Evolutionary conservation across 352 stramenopile species (phyloP).

Genomic region (Pythium sukuiense): DNA sequence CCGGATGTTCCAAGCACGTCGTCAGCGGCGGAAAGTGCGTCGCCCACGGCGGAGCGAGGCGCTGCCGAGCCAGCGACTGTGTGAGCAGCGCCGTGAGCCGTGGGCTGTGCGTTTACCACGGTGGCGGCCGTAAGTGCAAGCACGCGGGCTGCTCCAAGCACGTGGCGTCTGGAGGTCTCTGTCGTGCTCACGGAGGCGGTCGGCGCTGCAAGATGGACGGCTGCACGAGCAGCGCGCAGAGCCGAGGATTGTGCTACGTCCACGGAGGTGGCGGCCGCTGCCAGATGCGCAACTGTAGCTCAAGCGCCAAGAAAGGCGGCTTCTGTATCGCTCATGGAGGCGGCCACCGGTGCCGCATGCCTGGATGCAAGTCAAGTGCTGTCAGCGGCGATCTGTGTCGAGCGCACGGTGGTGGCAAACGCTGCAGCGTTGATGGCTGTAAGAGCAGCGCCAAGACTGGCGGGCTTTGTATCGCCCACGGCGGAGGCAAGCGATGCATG

Average conservation of each 20-base stretch:
- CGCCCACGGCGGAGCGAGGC: constrained; percentile 58
- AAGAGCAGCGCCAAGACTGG: constrained; percentile 84
- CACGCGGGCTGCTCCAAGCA: constrained; percentile 69
- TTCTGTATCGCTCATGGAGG: constrained; percentile 85
- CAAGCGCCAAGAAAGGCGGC: constrained; percentile 83
- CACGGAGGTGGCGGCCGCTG: constrained; percentile 79
- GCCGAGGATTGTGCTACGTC: constrained; percentile 80
- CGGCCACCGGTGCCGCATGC: constrained; percentile 75
- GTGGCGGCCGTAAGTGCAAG: constrained; percentile 72
- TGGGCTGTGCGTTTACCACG: constrained; percentile 67
- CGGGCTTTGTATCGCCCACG: constrained; percentile 79
- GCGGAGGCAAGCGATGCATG: constrained; percentile 80
- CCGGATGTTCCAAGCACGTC: constrained; percentile 64
- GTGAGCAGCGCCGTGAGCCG: constrained; percentile 52
- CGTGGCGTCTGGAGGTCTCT: constrained; percentile 76
- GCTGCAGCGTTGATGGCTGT: constrained; percentile 70
- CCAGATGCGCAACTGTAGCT: constrained; percentile 69
- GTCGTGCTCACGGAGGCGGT: constrained; percentile 75
- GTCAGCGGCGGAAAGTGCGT: constrained; percentile 66
- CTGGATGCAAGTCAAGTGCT: constrained; percentile 71
- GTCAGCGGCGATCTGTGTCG: constrained; percentile 80
- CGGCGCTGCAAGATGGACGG: constrained; percentile 76
- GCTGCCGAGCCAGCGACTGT: constrained; percentile 45
- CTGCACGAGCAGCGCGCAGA: constrained; percentile 81
- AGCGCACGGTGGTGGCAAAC: constrained; percentile 77